Evolutionary conservation across 345 rosid species (phyloP).

Genomic region (Corymbia maculata): DNA sequence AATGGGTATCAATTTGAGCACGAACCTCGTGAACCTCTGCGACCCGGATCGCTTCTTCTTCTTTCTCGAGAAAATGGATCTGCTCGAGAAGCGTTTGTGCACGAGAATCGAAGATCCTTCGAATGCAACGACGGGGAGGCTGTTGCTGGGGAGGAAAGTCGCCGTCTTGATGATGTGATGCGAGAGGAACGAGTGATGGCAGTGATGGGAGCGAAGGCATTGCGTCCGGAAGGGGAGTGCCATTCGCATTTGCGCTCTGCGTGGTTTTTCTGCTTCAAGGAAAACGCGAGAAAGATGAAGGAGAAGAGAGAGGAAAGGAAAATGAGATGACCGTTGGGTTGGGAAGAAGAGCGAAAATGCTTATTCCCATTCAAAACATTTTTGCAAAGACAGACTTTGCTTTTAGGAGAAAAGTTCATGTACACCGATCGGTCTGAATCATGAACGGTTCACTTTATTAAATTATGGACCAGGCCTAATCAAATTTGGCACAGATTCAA

Average conservation of each 20-base stretch:
- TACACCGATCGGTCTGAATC: neutral
- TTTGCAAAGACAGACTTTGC: neutral
- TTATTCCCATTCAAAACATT: neutral
- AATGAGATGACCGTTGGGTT: neutral
- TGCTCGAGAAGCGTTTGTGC: neutral
- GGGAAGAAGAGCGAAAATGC: neutral
- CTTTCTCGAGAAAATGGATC: constrained; percentile 17
- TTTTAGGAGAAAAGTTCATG: neutral
- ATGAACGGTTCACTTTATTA: neutral
- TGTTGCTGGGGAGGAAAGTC: neutral
- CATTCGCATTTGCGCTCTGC: neutral
- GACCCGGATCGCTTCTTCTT: constrained; percentile 20
- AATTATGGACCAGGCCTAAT: rapidly evolving
- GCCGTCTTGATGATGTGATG: neutral
- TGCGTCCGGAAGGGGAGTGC: neutral
- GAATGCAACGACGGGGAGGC: neutral
- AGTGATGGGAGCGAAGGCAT: neutral
- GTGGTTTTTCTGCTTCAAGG: neutral
- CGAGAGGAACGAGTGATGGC: neutral
- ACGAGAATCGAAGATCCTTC: neutral
- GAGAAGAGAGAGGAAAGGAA: neutral
- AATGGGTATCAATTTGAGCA: constrained; percentile 20
- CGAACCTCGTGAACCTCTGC: constrained; percentile 1
- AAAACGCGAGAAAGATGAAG: neutral
- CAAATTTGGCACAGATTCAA: neutral